Conservation (phyloP, 352 stramenopile species). For the Globisporangium nunn region DNA sequence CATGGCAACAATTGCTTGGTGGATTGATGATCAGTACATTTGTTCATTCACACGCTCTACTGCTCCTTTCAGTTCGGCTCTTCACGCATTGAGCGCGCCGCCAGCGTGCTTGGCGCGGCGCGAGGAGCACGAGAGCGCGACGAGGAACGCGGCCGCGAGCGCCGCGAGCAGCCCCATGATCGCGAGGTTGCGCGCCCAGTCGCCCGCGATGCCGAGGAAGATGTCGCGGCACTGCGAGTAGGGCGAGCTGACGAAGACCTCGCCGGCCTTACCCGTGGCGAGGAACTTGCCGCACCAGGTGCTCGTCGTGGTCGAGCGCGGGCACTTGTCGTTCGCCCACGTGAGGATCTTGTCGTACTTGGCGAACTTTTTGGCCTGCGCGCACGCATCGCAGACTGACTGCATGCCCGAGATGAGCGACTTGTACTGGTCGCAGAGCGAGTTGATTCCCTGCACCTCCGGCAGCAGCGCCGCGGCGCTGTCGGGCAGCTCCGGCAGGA, state of each 20-base stretch:
- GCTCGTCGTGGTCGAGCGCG: constrained; percentile 37
- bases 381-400: constrained; percentile 44
- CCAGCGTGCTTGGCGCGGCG: constrained; percentile 25
- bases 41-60: too few relatives aligned
- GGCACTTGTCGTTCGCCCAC: constrained; percentile 76
- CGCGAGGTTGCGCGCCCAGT: constrained; percentile 53
- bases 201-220: constrained; percentile 58
- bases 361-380: constrained; percentile 38
- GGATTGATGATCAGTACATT: not conserved
- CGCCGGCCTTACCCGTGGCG: constrained; percentile 25
- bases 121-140: constrained; percentile 55
- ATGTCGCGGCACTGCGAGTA: constrained; percentile 65
- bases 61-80: not conserved
- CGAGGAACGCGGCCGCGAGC: constrained; percentile 38
- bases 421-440: constrained; percentile 44
- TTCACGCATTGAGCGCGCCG: constrained; percentile 2
- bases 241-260: constrained; percentile 54
- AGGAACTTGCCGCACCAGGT: constrained; percentile 64
- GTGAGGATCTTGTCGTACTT: constrained; percentile 72
- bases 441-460: constrained; percentile 48
- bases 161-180: constrained; percentile 45
- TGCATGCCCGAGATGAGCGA: constrained; percentile 26
- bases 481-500: constrained; percentile 42
- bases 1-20: too few relatives aligned
- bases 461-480: constrained; percentile 38